Base-by-base conservation (phyloP, 2,329 filamentous ascomycete species). In the Pestalotiopsis sp. region DNA sequence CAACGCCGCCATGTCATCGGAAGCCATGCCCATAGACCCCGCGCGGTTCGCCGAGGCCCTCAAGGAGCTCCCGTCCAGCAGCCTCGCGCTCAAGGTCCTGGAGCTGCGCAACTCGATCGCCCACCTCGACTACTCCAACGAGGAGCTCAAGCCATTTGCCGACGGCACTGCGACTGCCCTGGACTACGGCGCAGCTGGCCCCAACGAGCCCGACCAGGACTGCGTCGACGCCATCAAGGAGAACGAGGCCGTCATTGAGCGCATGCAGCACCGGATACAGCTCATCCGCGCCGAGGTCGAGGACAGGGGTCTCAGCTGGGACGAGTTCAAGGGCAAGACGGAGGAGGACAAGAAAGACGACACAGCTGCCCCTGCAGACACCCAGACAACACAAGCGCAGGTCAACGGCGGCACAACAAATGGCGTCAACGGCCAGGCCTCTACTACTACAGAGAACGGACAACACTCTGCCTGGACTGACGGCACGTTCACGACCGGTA, bases 41-140 rank as follows among this genome's bases (percentile, higher is more conserved):
- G 78, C 83, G 20, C 87, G 87, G 77, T 93, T 93, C 82, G 88
- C 90, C 76, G 83, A 84, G 70, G 92, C 92, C 27, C 85, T 95
- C 72, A 83, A 86, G 72, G 87, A 90, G 70, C 89, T 95, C 68
- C 88, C 91, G 56, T 78, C 91, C 72, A 85, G 87, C 71, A 86
- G 86, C 68, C 89, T 95, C 6, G 90, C 92, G 80, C 85, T 92
- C 80, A 94, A 94, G 80, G 88, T 91, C 69, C 87, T 92, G 76
- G 93, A 95, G 79, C 85, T 95, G 70, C 89, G 88, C 78, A 94
- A 94, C 85, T 89, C 86, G 74, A 91, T 94, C 76, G 85, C 87
- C 27, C 92, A 95, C 79, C 89, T 95, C 31, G 87, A 91, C 75
- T 90, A 90, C 78, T 92, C 90, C 71, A 95, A 94, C 81, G 86